A percentile compares a stretch with the other conserved stretches of the same genome.
These are phyloP conservation scores for Ramaria rubella DNA, from an alignment of 768 basidiomycete genomes.

Conservation along the genomic window DNA sequence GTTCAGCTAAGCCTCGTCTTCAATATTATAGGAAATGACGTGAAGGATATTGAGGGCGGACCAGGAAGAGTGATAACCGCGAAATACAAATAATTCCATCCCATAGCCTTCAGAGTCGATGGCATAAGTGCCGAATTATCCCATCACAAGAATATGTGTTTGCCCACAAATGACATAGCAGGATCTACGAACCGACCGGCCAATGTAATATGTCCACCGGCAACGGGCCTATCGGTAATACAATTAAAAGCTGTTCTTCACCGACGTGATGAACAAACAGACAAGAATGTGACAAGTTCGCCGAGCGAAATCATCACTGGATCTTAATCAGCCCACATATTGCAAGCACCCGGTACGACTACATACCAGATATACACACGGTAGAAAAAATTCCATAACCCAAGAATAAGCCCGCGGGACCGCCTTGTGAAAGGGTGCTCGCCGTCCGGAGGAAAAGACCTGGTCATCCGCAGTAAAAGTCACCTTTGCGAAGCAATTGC, in stretches of 20 bases:
- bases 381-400: conserved; percentile 60
- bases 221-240: conserved; percentile 39
- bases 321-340: neutral
- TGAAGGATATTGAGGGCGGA: conserved; percentile 27
- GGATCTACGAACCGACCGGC: conserved; percentile 79
- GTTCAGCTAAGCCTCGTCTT: conserved; percentile 64
- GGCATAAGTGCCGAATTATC: no score
- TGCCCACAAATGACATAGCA: conserved; percentile 55
- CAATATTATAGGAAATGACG: no score
- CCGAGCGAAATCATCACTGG: conserved; percentile 29
- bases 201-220: conserved; percentile 75
- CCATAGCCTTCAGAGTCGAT: conserved; percentile 22
- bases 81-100: conserved; percentile 50
- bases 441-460: conserved; percentile 48
- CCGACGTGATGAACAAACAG: neutral
- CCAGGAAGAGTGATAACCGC: conserved; percentile 34
- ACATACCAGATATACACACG: conserved; percentile 54
- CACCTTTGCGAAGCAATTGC: neutral
- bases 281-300: conserved; percentile 69
- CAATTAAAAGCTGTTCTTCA: neutral
- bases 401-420: conserved; percentile 68
- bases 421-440: conserved; percentile 43
- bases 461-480: neutral
- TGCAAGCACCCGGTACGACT: neutral
- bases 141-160: no score